These are phyloP conservation scores for Nitzschia palea DNA, from an alignment of 108 stramenopile species.

Conservation along the genomic window DNA sequence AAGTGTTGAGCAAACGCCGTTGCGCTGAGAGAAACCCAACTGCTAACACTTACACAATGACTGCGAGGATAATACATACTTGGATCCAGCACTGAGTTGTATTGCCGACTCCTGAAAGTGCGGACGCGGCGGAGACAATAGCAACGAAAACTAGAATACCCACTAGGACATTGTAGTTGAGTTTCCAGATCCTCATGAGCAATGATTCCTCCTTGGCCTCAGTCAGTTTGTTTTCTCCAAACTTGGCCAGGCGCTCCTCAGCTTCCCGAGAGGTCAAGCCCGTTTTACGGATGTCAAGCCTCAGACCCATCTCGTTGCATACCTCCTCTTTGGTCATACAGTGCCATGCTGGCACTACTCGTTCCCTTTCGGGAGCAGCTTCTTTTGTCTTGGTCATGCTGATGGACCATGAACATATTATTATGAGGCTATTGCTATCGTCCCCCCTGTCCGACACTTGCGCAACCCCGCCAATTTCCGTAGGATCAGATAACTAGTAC, in stretches of 20 bases:
- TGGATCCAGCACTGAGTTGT: slow-evolving; percentile 58
- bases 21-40: too few species aligned
- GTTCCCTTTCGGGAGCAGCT: slow-evolving; percentile 12
- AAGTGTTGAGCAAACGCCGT: neutral
- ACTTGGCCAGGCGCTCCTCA: slow-evolving; percentile 43
- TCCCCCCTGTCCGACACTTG: too few species aligned
- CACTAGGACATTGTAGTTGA: slow-evolving; percentile 75
- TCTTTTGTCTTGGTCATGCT: slow-evolving; percentile 3
- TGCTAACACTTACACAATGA: slow-evolving; percentile 65
- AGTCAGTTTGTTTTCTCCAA: slow-evolving; percentile 66
- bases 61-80: slow-evolving; percentile 62
- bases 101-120: slow-evolving; percentile 35
- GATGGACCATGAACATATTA: too few species aligned
- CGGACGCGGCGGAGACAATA: slow-evolving; percentile 56
- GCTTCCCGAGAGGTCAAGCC: slow-evolving; percentile 52
- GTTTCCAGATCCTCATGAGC: slow-evolving; percentile 70
- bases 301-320: slow-evolving; percentile 30
- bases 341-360: slow-evolving; percentile 43
- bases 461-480: too few species aligned
- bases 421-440: too few species aligned
- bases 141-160: slow-evolving; percentile 75
- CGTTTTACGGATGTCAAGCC: slow-evolving; percentile 25
- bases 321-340: slow-evolving; percentile 44
- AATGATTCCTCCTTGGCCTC: slow-evolving; percentile 66
- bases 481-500: too few species aligned